Conservation (phyloP, 2,329 filamentous ascomycete species). For the Aspergillus thermomutatus region DNA sequence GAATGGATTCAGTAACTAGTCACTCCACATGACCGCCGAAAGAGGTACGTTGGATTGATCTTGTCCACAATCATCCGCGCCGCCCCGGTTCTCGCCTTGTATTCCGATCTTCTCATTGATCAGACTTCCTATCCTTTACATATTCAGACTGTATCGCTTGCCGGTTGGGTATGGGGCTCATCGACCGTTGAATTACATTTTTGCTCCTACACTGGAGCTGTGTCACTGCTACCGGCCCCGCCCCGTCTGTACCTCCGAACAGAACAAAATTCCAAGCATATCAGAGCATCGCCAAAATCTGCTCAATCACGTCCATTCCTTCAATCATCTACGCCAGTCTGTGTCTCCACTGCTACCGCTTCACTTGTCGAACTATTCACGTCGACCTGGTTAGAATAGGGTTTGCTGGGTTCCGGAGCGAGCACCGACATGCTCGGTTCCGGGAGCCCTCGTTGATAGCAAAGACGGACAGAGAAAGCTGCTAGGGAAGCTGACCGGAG, state of each 20-base stretch:
- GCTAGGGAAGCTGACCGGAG: constrained; percentile 34
- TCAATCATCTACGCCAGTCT: neutral
- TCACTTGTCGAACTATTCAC: constrained; percentile 2
- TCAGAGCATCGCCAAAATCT: constrained; percentile 25
- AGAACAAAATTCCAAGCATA: constrained; percentile 26
- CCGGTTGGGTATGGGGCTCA: constrained; percentile 20
- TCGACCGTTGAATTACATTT: constrained; percentile 19
- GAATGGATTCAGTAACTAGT: constrained; percentile 6
- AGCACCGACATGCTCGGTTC: constrained; percentile 40
- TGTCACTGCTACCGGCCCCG: constrained; percentile 22
- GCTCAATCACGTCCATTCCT: constrained; percentile 11
- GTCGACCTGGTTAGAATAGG: constrained; percentile 13
- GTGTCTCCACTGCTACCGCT: constrained; percentile 1
- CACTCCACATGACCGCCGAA: constrained; percentile 24
- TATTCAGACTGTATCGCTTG: constrained; percentile 4
- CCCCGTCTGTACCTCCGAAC: constrained; percentile 28
- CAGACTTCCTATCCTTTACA: constrained; percentile 4
- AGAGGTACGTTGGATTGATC: constrained; percentile 5
- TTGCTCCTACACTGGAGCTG: constrained; percentile 27
- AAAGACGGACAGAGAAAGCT: constrained; percentile 36
- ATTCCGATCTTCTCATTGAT: constrained; percentile 5
- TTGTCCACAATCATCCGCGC: constrained; percentile 13
- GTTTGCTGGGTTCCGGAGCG: constrained; percentile 37
- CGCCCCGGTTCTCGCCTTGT: constrained; percentile 8
- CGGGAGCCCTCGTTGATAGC: constrained; percentile 40